A percentile compares a stretch with the other conserved stretches of the same genome.
These are phyloP conservation scores for Blastocystis sp. DNA, from an alignment of 352 stramenopile species.

Conservation along the genomic window DNA sequence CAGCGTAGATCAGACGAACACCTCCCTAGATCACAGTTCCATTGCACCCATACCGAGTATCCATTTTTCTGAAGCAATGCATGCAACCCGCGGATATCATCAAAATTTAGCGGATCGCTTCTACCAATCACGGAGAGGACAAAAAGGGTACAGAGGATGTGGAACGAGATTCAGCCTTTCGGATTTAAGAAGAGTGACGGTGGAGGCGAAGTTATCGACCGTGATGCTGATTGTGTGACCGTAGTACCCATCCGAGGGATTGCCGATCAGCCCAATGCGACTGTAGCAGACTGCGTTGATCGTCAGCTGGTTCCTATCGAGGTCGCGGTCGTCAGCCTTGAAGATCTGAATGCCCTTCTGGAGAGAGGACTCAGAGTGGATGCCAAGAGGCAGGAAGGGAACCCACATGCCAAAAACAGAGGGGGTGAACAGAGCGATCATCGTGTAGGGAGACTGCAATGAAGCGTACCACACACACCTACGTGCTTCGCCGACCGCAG, in stretches of 20 bases:
- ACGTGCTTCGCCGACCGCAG: not conserved
- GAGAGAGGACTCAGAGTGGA: not conserved
- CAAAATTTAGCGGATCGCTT: conserved; percentile 66
- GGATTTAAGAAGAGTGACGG: conserved; percentile 1
- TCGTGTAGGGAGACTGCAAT: not conserved
- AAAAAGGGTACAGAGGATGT: conserved; percentile 63
- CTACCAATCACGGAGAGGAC: not conserved
- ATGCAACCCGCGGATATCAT: conserved; percentile 62
- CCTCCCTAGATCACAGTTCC: conserved; percentile 63
- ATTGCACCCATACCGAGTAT: conserved; percentile 1
- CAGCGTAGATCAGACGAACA: conserved; percentile 65
- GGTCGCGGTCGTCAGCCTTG: not conserved
- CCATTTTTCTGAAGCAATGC: conserved; percentile 63
- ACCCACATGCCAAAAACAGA: conserved; percentile 14
- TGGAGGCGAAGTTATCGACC: conserved; percentile 66
- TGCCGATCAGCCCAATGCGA: conserved; percentile 68
- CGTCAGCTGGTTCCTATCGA: not conserved
- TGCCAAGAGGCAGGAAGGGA: conserved; percentile 11
- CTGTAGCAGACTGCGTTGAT: conserved; percentile 51
- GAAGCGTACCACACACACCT: not conserved
- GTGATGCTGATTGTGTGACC: conserved; percentile 68
- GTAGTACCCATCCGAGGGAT: conserved; percentile 68
- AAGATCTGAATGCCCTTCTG: conserved; percentile 1
- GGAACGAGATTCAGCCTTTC: conserved; percentile 61
- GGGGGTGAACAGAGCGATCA: not conserved